Conservation (phyloP, 2,329 filamentous ascomycete genomes). For the Fusarium sterilihyphosum region DNA sequence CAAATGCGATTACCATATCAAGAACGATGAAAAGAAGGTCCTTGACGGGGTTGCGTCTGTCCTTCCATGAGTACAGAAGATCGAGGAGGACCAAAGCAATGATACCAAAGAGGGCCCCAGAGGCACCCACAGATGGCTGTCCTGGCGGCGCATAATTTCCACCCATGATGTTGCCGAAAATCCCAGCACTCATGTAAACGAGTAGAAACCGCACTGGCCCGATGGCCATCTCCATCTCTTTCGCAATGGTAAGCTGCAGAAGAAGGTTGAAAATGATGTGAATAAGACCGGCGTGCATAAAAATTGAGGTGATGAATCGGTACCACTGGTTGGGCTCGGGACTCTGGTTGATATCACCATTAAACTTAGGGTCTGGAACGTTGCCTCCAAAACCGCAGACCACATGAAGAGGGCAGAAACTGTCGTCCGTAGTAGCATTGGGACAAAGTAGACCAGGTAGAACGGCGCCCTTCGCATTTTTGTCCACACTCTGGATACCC, state of each 20-base stretch:
- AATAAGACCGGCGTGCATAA: conserved; percentile 91
- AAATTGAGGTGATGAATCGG: conserved; percentile 95
- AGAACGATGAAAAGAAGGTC: conserved; percentile 89
- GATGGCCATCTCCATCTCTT: conserved; percentile 92
- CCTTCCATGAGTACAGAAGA: conserved; percentile 90
- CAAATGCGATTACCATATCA: conserved; percentile 89
- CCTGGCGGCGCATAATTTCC: conserved; percentile 89
- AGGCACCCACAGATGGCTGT: conserved; percentile 87
- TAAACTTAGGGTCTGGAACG: conserved; percentile 71
- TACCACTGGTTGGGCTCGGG: conserved; percentile 92
- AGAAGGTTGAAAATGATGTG: conserved; percentile 97
- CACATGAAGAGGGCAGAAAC: conserved; percentile 76
- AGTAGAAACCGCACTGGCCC: conserved; percentile 88
- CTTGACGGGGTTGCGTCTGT: conserved; percentile 78
- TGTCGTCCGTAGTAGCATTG: conserved; percentile 72
- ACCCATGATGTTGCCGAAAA: conserved; percentile 95
- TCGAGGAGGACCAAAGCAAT: conserved; percentile 90
- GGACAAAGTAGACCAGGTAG: conserved; percentile 79
- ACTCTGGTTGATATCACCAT: conserved; percentile 58
- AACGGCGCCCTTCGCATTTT: neutral
- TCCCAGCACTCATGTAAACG: conserved; percentile 90
- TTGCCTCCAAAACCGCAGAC: conserved; percentile 83
- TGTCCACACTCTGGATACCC: conserved; percentile 66
- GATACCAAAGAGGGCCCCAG: conserved; percentile 90
- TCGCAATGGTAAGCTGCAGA: conserved; percentile 86